These are phyloP conservation scores for Tulasnella sp. DNA, from an alignment of 768 basidiomycete species.

Conservation along the genomic window DNA sequence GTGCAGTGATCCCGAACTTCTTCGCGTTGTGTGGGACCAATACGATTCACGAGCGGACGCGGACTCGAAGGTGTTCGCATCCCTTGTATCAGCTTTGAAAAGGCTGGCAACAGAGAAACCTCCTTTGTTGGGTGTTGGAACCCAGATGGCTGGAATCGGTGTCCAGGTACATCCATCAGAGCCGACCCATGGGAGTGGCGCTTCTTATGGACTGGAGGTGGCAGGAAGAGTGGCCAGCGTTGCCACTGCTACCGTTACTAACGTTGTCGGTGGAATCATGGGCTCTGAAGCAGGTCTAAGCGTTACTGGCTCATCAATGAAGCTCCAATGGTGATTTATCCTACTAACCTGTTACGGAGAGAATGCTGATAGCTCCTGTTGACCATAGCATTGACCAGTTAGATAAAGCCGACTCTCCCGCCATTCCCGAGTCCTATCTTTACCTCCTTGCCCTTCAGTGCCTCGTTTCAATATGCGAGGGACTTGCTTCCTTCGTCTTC, in stretches of 20 bases:
- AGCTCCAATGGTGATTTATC: conserved; percentile 67
- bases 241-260: conserved; percentile 71
- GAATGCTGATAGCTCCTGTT: conserved; percentile 9
- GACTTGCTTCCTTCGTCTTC: conserved; percentile 59
- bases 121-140: conserved; percentile 58
- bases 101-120: conserved; percentile 85
- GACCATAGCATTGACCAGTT: conserved; percentile 81
- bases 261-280: conserved; percentile 81
- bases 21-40: conserved; percentile 65
- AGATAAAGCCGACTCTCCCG: conserved; percentile 91
- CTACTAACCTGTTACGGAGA: neutral
- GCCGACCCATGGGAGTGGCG: conserved; percentile 25
- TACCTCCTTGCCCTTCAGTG: conserved; percentile 88
- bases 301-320: conserved; percentile 64
- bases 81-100: conserved; percentile 71
- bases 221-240: conserved; percentile 76
- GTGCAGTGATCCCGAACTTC: conserved; percentile 67
- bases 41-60: conserved; percentile 48
- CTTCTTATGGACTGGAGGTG: conserved; percentile 49
- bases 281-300: conserved; percentile 58
- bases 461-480: conserved; percentile 74
- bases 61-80: conserved; percentile 45
- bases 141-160: conserved; percentile 75
- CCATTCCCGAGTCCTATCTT: conserved; percentile 86
- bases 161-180: conserved; percentile 31